Evolutionary conservation across 2,329 filamentous ascomycete species (phyloP).

Genomic region (Trichoderma aggressivum): DNA sequence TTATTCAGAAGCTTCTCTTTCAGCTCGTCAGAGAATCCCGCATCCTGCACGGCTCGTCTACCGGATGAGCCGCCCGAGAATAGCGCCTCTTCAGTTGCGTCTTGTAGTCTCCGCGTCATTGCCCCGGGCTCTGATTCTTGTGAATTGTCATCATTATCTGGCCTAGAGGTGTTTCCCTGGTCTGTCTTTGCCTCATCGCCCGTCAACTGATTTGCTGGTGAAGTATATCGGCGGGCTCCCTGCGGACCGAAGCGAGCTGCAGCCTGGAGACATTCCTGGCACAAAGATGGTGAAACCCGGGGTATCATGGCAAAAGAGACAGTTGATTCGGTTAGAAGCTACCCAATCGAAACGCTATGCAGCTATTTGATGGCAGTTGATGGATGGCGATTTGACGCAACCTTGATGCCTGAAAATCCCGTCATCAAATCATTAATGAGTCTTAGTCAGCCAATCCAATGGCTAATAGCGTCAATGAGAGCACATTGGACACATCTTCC

Average conservation of each 20-base stretch:
- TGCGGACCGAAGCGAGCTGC: neutral
- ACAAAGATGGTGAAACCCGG: neutral
- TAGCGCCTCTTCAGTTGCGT: constrained; percentile 62
- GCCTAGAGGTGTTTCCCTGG: neutral
- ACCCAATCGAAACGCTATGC: neutral
- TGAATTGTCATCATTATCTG: neutral
- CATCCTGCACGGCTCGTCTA: constrained; percentile 57
- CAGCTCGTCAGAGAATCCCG: constrained; percentile 61
- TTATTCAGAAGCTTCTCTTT: constrained; percentile 56
- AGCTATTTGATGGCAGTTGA: neutral
- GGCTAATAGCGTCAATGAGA: neutral
- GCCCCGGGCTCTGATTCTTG: constrained; percentile 35
- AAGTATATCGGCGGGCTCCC: neutral
- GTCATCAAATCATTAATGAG: neutral
- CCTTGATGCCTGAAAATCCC: constrained; percentile 3
- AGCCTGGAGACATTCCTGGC: neutral
- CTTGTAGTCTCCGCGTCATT: constrained; percentile 55
- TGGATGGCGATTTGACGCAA: neutral
- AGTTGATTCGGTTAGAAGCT: neutral
- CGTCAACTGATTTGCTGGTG: neutral
- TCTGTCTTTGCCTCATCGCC: neutral
- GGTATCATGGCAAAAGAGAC: neutral
- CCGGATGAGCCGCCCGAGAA: constrained; percentile 57
- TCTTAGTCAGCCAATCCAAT: constrained; percentile 3
- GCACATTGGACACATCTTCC: no score